These are phyloP conservation scores for Dentipellis fragilis DNA, from an alignment of 768 basidiomycete genomes.

Conservation along the genomic window DNA sequence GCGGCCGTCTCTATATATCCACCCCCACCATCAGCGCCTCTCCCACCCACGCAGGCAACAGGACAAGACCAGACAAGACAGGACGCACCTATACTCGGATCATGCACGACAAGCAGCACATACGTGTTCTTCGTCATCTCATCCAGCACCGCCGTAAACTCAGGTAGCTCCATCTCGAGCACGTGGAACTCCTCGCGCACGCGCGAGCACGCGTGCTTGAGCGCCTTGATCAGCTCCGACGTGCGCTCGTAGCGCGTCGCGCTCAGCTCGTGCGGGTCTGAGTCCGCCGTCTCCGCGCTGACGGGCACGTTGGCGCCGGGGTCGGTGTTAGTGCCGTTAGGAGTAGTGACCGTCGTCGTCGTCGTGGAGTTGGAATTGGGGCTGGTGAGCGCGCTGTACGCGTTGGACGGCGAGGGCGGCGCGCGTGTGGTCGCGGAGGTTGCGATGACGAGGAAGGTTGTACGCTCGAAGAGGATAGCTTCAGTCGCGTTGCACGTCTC, in stretches of 20 bases:
- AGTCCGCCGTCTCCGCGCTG: not conserved
- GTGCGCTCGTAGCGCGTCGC: slow-evolving; percentile 77
- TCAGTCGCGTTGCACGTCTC: slow-evolving; percentile 85
- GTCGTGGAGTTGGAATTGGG: not conserved
- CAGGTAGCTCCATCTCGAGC: slow-evolving; percentile 75
- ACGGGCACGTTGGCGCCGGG: not conserved
- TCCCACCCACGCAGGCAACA: not conserved
- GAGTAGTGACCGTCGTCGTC: slow-evolving; percentile 9
- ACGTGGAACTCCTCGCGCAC: slow-evolving; percentile 79
- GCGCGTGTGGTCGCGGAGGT: slow-evolving; percentile 50
- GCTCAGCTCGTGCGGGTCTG: slow-evolving; percentile 38
- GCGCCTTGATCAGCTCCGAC: slow-evolving; percentile 90
- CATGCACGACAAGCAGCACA: slow-evolving; percentile 80
- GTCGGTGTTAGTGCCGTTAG: not conserved
- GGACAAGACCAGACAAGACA: not conserved
- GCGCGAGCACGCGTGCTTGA: slow-evolving; percentile 85
- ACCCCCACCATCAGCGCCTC: slow-evolving; percentile 2
- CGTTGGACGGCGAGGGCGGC: slow-evolving; percentile 23
- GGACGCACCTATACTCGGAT: slow-evolving; percentile 70
- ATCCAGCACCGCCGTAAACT: slow-evolving; percentile 85
- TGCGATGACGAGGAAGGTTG: slow-evolving; percentile 96
- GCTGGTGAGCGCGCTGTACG: not conserved
- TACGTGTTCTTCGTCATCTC: slow-evolving; percentile 92
- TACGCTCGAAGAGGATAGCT: slow-evolving; percentile 92
- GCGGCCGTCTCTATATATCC: slow-evolving; percentile 68